Base-by-base conservation (phyloP, 164 flowering plant genomes). In the Piper betle region DNA sequence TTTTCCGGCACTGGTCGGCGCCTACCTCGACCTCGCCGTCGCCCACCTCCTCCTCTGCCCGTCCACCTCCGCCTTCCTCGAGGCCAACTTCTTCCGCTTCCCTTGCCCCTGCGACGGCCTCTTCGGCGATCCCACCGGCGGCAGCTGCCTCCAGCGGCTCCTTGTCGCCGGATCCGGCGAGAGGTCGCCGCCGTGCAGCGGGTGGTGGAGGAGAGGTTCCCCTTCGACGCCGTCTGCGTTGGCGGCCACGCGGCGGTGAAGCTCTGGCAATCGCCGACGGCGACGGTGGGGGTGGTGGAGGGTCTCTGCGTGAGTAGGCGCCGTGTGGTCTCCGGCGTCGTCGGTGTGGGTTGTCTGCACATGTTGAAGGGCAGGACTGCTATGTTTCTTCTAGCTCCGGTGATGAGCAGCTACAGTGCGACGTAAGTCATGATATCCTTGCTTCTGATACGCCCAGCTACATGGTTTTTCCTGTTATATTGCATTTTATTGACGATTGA, bases 21-120 rank as follows among this genome's bases (percentile, higher is more conserved):
- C 96, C 15, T 93, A 76, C 75, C 80, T 93, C 57, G 96, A 93
- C 72, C 85, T 93, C 37, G 73, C 75, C 7, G 70, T 93, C 7
- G 82, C 91, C 1, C 86, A 76, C 67, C 63, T 79, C 17, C 66
- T 90, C 43, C 80, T 93, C 7, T 87, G 86, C 68, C 88, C 79
- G 55, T 79, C 97, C 5, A 55, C 82, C 41, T 53, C 81, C 17
- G 83, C 81, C 19, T 93, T 74, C 65, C 62, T 85, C 4, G 74
- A 83, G 1, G 72, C 84, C 2, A 83, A 77, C 60, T 77, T 87
- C 73, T 71, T 90, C 52, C 71, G 57, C 55, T 66, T 93, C 60
- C 96, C 97, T 0, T 87, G 97, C 61, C 87, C 96, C 39, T 87
- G 96, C 63, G 72, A 86, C 60, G 90, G 88, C 1, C 61, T 76